Evolutionary conservation across 306 rosid species (phyloP), one percentile per base, ranked within the genome.

Genomic region (Geum urbanum): DNA sequence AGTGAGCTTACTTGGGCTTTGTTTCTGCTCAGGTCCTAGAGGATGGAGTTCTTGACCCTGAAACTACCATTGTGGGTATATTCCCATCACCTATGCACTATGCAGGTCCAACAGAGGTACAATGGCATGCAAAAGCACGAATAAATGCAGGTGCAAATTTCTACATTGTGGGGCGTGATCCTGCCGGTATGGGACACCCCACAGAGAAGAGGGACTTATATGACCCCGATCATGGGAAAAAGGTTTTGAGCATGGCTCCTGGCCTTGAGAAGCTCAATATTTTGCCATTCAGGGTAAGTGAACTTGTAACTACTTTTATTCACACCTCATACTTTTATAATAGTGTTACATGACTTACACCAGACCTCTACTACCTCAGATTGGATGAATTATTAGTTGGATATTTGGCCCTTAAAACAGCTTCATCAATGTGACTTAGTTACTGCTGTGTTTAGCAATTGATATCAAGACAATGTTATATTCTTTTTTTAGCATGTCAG

Each of bases 11-110:
- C 10, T 55, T 22, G 35, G 37, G 20, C 46, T 16, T 72, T 78
- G 59, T 60, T 72, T 71, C 57, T 86, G 55, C 56, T 55, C 79
- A 94, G 99, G 99, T 91, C 47, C 81, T 94, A 72, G 99, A 94
- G 77, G 99, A 94, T 56, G 95, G 99, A 77, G 78, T 94, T 78
- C 95, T 94, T 59, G 97, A 94, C 81, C 96, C 91, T 5, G 87
- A 85, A 85, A 94, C 97, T n/a, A 94, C 98, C 57, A 80, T 94
- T 46, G 96, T 94, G 22, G 81, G 97, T 39, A 94, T 94, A 79
- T 94, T 91, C 74, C 97, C 99, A 4, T 94, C 99, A 43, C 99
- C 99, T 19, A 94, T 94, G 99, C 97, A 91, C 79, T 94, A 94
- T 71, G 99, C 97, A 0, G 96, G 99, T 27, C 99, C 99, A 72